These are phyloP conservation scores for Peltaster fructicola DNA, from an alignment of 2,329 filamentous ascomycete genomes.

Conservation along the genomic window DNA sequence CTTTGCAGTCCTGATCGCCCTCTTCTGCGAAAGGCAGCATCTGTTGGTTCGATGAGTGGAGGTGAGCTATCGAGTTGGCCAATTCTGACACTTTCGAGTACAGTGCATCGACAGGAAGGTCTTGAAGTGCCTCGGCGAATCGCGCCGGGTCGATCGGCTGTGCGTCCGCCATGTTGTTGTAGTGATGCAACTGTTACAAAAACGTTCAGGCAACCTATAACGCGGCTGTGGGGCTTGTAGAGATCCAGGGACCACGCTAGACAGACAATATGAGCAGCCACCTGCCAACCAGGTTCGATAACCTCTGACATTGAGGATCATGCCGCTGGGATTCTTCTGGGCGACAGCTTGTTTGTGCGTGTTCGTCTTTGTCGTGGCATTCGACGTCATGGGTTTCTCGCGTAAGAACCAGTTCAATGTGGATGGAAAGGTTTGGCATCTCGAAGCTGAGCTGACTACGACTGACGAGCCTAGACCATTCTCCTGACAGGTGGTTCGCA, in stretches of 20 bases:
- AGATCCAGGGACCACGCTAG: no score
- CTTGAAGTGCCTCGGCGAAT: slow-evolving; percentile 40
- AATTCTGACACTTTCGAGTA: slow-evolving; percentile 61
- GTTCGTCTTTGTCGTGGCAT: slow-evolving; percentile 20
- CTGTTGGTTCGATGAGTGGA: slow-evolving; percentile 56
- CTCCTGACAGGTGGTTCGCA: slow-evolving; percentile 84
- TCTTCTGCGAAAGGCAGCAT: slow-evolving; percentile 49
- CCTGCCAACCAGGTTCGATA: no score
- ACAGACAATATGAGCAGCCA: no score
- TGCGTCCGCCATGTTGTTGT: slow-evolving; percentile 7
- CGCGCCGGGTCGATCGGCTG: slow-evolving; percentile 15
- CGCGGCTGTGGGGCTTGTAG: no score
- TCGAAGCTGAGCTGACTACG: slow-evolving; percentile 4
- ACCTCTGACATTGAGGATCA: no score
- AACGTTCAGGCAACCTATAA: no score
- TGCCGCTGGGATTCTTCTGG: slow-evolving; percentile 22
- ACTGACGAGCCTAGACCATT: slow-evolving; percentile 45
- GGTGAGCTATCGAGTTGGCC: slow-evolving; percentile 55
- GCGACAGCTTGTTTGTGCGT: slow-evolving; percentile 19
- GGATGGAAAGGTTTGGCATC: slow-evolving; percentile 53
- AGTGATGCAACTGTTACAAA: no score
- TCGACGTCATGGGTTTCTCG: slow-evolving; percentile 48
- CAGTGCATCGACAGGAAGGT: slow-evolving; percentile 48
- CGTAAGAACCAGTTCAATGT: slow-evolving; percentile 65
- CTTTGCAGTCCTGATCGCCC: slow-evolving; percentile 50